Conservation (phyloP, 2,329 filamentous ascomycete species). For the Calonectria hawksworthii region DNA sequence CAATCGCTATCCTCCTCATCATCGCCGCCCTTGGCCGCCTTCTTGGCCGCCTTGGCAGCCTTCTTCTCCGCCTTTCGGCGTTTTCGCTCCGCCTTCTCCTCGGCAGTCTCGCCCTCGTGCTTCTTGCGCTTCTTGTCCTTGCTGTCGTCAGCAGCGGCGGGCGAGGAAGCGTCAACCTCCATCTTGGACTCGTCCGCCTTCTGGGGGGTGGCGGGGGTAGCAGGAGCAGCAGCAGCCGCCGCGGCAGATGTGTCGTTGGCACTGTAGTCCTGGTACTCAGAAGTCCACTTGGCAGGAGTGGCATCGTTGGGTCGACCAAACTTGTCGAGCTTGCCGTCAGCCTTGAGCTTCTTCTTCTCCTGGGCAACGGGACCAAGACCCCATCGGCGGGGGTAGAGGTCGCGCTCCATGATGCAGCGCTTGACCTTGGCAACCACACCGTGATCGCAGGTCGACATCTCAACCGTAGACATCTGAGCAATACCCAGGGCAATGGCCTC, state of each 20-base stretch:
- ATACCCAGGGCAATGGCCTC: conserved; percentile 98
- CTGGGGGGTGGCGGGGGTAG: conserved; percentile 58
- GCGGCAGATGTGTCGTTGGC: conserved; percentile 65
- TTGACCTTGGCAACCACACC: conserved; percentile 99
- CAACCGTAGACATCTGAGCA: conserved; percentile 97
- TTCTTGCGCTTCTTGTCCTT: conserved; percentile 82
- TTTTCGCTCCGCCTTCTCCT: conserved; percentile 75
- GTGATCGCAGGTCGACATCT: conserved; percentile 97
- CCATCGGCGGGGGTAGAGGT: conserved; percentile 97
- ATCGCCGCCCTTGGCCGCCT: conserved; percentile 64
- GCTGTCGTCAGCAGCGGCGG: conserved; percentile 65
- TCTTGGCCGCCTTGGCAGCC: conserved; percentile 69
- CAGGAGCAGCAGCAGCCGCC: conserved; percentile 53
- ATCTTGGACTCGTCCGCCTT: conserved; percentile 56
- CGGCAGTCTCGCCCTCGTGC: conserved; percentile 81
- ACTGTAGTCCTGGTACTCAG: conserved; percentile 92
- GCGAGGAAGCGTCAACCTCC: conserved; percentile 53
- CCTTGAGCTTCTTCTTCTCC: conserved; percentile 99
- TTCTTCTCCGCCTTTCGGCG: conserved; percentile 73
- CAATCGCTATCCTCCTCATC: conserved; percentile 69
- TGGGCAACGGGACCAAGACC: conserved; percentile 92
- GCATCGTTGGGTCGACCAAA: conserved; percentile 92
- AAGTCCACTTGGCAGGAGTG: conserved; percentile 93
- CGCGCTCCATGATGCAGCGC: conserved; percentile 99
- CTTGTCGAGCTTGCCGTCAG: conserved; percentile 98